Conservation (phyloP, 1,284 basidiomycete genomes). For the Agroathelia rolfsii region DNA sequence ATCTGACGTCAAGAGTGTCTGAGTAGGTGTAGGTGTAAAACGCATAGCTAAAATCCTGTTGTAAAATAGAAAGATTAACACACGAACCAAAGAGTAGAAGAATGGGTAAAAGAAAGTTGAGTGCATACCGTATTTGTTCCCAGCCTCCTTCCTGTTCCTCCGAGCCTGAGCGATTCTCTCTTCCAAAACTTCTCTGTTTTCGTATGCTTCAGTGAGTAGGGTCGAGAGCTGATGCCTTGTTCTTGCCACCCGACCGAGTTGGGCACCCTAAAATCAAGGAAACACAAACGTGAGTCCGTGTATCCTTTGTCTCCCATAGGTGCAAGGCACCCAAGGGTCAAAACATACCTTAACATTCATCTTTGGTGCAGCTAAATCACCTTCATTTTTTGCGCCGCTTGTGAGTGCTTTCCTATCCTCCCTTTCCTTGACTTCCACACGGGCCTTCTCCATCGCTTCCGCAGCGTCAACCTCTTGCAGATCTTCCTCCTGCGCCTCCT, state of each 20-base stretch:
- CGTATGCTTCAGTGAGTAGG: conserved; percentile 65
- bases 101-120: not conserved
- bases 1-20: no score
- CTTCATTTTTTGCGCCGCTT: conserved; percentile 30
- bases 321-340: conserved; percentile 4
- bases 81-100: not conserved
- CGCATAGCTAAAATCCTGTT: no score
- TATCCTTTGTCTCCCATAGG: no score
- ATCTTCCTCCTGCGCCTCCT: conserved; percentile 41
- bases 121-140: conserved; percentile 70
- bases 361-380: conserved; percentile 46
- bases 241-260: conserved; percentile 55
- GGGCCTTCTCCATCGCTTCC: conserved; percentile 66
- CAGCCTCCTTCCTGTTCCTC: conserved; percentile 75
- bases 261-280: conserved; percentile 41
- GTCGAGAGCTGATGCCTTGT: conserved; percentile 70
- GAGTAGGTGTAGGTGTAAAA: no score
- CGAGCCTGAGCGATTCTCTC: conserved; percentile 71
- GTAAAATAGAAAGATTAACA: no score
- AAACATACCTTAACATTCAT: conserved; percentile 63
- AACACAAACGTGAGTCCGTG: not conserved
- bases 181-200: conserved; percentile 68
- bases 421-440: conserved; percentile 54
- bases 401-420: conserved; percentile 70
- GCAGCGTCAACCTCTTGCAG: conserved; percentile 58